Evolutionary conservation across 2,329 filamentous ascomycete species (phyloP).

Genomic region (Penicillium digitatum): DNA sequence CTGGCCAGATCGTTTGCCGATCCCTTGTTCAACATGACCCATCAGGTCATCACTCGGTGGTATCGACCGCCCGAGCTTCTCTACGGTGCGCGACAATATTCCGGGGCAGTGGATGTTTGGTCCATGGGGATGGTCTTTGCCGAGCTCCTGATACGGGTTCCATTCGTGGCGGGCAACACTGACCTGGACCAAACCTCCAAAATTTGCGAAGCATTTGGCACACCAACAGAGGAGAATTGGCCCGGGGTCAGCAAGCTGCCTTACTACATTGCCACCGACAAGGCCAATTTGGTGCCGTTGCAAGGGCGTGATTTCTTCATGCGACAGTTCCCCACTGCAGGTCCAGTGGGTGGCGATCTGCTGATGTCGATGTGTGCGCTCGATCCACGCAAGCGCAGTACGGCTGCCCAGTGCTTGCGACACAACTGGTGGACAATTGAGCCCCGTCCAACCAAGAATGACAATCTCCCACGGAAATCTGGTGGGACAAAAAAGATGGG

Average conservation of each 20-base stretch:
- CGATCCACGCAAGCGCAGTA: slow-evolving; percentile 81
- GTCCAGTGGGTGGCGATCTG: slow-evolving; percentile 78
- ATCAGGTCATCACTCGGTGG: slow-evolving; percentile 94
- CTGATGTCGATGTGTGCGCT: slow-evolving; percentile 79
- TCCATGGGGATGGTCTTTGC: slow-evolving; percentile 89
- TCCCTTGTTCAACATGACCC: slow-evolving; percentile 82
- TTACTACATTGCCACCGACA: slow-evolving; percentile 69
- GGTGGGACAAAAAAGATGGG: slow-evolving; percentile 71
- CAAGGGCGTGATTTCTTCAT: slow-evolving; percentile 69
- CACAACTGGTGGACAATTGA: slow-evolving; percentile 84
- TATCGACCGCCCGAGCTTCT: slow-evolving; percentile 92
- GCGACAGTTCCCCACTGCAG: slow-evolving; percentile 72
- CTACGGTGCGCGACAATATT: slow-evolving; percentile 85
- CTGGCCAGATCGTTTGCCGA: slow-evolving; percentile 86
- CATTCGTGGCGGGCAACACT: slow-evolving; percentile 76
- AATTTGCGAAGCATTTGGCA: slow-evolving; percentile 81
- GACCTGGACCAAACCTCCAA: slow-evolving; percentile 83
- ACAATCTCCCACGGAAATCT: slow-evolving; percentile 74
- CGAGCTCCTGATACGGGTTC: slow-evolving; percentile 76
- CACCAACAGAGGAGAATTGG: slow-evolving; percentile 92
- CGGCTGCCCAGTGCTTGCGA: slow-evolving; percentile 69
- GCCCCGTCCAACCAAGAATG: slow-evolving; percentile 75
- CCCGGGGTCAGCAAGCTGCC: slow-evolving; percentile 79
- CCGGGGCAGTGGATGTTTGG: slow-evolving; percentile 90
- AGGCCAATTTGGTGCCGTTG: slow-evolving; percentile 53